These are phyloP conservation scores for Petunia hybrid DNA, from an alignment of 305 asterid genomes.

Conservation along the genomic window DNA sequence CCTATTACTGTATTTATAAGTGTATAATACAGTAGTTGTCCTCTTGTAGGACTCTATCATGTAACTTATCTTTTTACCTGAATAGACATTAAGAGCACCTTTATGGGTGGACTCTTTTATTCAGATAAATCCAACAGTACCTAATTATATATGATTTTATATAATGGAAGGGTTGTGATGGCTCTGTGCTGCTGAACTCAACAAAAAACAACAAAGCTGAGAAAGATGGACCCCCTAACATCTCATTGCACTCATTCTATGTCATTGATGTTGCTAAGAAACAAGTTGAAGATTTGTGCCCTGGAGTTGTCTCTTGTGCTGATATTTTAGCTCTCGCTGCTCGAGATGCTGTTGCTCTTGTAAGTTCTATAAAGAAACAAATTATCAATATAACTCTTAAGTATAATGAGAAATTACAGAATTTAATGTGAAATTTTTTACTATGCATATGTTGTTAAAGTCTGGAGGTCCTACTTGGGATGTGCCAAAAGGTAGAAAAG, in stretches of 20 bases:
- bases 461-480: constrained; percentile 58
- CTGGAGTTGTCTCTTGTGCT: constrained; percentile 34
- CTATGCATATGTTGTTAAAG: constrained; percentile 28
- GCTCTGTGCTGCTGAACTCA: constrained; percentile 48
- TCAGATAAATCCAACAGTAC: background rate
- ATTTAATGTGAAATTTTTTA: background rate
- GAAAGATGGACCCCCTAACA: constrained; percentile 53
- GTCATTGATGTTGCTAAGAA: constrained; percentile 69
- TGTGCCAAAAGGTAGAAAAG: constrained; percentile 77
- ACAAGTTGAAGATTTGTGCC: constrained; percentile 57
- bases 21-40: no score
- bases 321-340: constrained; percentile 33
- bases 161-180: constrained; percentile 51
- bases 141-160: background rate
- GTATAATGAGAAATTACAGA: no score
- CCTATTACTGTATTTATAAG: no score
- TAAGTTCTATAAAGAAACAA: constrained; percentile 1
- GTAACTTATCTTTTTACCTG: no score
- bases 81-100: no score
- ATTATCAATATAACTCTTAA: no score
- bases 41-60: no score
- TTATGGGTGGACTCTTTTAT: no score
- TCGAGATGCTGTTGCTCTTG: constrained; percentile 33
- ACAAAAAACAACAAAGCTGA: constrained; percentile 34
- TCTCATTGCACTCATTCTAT: constrained; percentile 51